Percentiles rank a stretch among this genome's conserved stretches.
These are phyloP conservation scores for Pestalotiopsis sp. DNA, from an alignment of 2,329 filamentous ascomycete genomes.

Conservation along the genomic window DNA sequence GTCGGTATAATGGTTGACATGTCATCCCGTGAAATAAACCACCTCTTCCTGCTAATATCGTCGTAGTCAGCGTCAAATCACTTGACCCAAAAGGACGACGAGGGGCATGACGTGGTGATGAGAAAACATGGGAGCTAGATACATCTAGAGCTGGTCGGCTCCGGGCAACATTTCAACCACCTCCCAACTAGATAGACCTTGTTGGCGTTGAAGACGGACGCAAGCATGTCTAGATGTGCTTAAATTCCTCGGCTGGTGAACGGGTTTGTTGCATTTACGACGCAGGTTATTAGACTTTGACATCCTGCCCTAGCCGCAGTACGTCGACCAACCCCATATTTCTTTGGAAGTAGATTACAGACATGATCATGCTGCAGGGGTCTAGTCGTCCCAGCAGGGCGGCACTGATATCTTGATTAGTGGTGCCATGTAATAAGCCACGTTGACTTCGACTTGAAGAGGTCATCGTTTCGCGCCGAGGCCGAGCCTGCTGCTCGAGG, in stretches of 20 bases:
- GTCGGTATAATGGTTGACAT: neutral
- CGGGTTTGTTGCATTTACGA: neutral
- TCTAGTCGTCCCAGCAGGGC: neutral
- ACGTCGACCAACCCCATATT: neutral
- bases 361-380: neutral
- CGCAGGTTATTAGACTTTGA: neutral
- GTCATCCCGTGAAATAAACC: neutral
- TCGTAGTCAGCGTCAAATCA: neutral
- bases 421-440: neutral
- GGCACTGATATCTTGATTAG: neutral
- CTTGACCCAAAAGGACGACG: neutral
- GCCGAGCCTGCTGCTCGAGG: neutral
- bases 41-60: neutral
- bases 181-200: neutral
- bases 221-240: neutral
- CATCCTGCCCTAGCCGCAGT: neutral
- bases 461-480: neutral
- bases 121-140: neutral
- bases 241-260: neutral
- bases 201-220: neutral
- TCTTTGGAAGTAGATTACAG: neutral
- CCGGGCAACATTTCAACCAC: neutral
- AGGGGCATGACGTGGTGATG: neutral
- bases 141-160: neutral
- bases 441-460: neutral